Conservation (phyloP, 2,329 filamentous ascomycete species). For the Calycina herbarum region DNA sequence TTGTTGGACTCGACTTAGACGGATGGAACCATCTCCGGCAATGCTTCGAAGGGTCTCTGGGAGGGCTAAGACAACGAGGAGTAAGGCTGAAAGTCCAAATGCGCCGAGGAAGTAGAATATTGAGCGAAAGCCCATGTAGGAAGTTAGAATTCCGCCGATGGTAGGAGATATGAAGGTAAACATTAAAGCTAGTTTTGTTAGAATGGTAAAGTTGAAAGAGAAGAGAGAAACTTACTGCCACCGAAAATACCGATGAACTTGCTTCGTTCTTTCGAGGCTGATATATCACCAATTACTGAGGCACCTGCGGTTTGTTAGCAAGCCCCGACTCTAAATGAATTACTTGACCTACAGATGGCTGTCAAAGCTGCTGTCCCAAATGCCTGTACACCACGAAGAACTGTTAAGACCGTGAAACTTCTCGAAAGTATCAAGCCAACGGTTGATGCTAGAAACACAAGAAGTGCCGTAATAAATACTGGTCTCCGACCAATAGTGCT, state of each 20-base stretch:
- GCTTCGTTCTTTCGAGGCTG: constrained; percentile 57
- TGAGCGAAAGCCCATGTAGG: constrained; percentile 47
- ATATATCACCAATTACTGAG: constrained; percentile 63
- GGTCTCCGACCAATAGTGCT: constrained; percentile 54
- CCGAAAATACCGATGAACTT: constrained; percentile 64
- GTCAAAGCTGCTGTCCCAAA: constrained; percentile 59
- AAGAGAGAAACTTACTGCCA: constrained; percentile 14
- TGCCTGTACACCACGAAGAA: constrained; percentile 56
- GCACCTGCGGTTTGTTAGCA: constrained; percentile 35
- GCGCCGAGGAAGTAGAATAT: constrained; percentile 55
- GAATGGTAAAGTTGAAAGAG: constrained; percentile 29
- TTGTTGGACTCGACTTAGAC: constrained; percentile 40
- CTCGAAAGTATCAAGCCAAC: constrained; percentile 45
- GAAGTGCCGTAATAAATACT: constrained; percentile 50
- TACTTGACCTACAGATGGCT: constrained; percentile 43
- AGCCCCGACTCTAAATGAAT: not conserved
- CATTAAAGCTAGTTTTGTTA: constrained; percentile 37
- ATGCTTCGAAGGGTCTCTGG: constrained; percentile 31
- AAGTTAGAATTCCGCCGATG: constrained; percentile 48
- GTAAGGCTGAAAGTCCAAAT: constrained; percentile 38
- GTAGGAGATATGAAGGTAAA: constrained; percentile 44
- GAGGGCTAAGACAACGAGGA: constrained; percentile 33
- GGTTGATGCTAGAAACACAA: constrained; percentile 48
- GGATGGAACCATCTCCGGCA: constrained; percentile 30
- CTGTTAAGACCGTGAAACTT: constrained; percentile 48